Percentiles rank a stretch among this genome's conserved stretches.
phyloP scores from a whole-genome alignment of 129 eudicot genomes.

The Chrysanthemum seticuspe region DNA sequence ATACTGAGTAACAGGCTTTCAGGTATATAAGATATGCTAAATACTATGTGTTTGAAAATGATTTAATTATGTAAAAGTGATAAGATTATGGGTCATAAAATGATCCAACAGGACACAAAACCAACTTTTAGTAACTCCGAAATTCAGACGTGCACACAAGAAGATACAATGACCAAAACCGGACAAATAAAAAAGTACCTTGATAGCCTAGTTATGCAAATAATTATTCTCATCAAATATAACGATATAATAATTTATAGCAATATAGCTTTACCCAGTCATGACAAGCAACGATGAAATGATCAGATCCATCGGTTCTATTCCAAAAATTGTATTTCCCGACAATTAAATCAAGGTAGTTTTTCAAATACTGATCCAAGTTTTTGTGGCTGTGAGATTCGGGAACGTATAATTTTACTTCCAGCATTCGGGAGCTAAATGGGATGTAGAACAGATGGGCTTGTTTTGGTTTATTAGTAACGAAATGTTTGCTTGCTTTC shows the following conservation, averaged over 20 bases:
- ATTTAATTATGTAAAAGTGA: too few relatives aligned
- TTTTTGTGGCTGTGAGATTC: slow-evolving; percentile 62
- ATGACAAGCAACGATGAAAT: slow-evolving; percentile 93
- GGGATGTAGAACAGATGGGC: slow-evolving; percentile 89
- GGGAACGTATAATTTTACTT: slow-evolving; percentile 48
- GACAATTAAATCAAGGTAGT: slow-evolving; percentile 48
- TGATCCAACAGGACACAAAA: too few relatives aligned
- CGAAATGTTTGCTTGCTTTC: slow-evolving; percentile 50
- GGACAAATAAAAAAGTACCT: too few relatives aligned
- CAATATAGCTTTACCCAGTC: slow-evolving; percentile 73
- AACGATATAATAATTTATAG: not conserved
- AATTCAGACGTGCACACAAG: too few relatives aligned
- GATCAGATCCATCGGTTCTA: slow-evolving; percentile 88
- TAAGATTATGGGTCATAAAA: too few relatives aligned
- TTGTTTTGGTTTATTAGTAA: slow-evolving; percentile 53
- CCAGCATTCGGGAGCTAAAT: slow-evolving; percentile 71
- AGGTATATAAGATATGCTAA: too few relatives aligned
- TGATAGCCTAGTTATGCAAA: too few relatives aligned
- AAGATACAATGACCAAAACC: too few relatives aligned
- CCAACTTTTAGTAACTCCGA: too few relatives aligned
- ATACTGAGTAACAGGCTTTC: too few relatives aligned
- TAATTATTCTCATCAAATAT: too few relatives aligned
- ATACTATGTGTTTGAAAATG: too few relatives aligned
- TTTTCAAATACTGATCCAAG: slow-evolving; percentile 44
- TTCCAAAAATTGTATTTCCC: slow-evolving; percentile 79